phyloP scores from a whole-genome alignment of 768 basidiomycete species.

The Boletus rufocinnamomeus region DNA sequence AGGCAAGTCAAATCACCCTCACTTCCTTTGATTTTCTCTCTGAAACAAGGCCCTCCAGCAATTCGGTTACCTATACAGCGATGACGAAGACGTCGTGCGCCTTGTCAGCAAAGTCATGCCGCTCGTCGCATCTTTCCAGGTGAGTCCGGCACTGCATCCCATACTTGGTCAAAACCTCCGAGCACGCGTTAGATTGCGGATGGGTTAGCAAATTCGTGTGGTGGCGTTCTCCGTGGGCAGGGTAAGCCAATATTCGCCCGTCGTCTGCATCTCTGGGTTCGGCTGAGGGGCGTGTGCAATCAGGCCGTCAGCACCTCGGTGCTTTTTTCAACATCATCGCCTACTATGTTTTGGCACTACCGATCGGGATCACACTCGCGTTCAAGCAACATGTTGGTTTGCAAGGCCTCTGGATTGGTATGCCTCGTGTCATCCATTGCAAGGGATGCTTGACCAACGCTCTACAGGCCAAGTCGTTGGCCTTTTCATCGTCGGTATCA shows the following conservation, averaged over 20 bases:
- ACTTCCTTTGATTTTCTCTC: neutral
- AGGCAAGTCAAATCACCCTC: slow-evolving; percentile 42
- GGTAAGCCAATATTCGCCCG: slow-evolving; percentile 27
- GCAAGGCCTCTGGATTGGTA: slow-evolving; percentile 55
- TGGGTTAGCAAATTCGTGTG: slow-evolving; percentile 53
- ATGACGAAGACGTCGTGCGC: slow-evolving; percentile 54
- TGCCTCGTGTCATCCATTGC: neutral
- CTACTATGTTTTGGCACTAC: slow-evolving; percentile 56
- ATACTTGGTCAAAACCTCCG: neutral
- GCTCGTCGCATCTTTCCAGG: slow-evolving; percentile 57
- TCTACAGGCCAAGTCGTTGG: slow-evolving; percentile 68
- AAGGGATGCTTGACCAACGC: slow-evolving; percentile 13
- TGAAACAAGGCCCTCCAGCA: slow-evolving; percentile 33
- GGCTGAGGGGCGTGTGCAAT: slow-evolving; percentile 9
- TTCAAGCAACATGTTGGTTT: slow-evolving; percentile 47
- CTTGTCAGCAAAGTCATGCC: slow-evolving; percentile 55
- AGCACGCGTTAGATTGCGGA: slow-evolving; percentile 45
- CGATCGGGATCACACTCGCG: slow-evolving; percentile 53
- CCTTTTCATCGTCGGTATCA: slow-evolving; percentile 67
- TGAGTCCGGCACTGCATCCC: slow-evolving; percentile 10
- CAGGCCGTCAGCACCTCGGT: slow-evolving; percentile 66
- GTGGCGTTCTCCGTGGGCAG: slow-evolving; percentile 51
- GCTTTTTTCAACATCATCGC: slow-evolving; percentile 73
- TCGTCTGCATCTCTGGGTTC: too few species aligned
- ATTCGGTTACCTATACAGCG: slow-evolving; percentile 69